Percentiles rank a stretch among this genome's conserved stretches.
phyloP scores from a whole-genome alignment of 148 eudicot genomes.

The Heliamphora exappendiculata region DNA sequence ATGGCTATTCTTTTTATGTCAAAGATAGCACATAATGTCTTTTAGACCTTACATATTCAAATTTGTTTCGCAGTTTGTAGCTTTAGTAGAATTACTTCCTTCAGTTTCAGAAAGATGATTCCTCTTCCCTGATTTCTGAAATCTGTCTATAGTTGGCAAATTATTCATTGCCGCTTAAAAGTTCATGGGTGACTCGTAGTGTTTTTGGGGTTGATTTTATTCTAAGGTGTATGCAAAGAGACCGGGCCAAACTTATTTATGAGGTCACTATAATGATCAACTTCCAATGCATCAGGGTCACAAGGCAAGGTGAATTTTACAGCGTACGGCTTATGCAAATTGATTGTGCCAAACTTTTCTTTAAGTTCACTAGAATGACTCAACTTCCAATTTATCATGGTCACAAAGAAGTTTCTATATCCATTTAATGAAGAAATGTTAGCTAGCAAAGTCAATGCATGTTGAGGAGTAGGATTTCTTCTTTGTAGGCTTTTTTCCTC shows the following conservation, averaged over 20 bases:
- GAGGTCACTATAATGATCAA: too few relatives aligned
- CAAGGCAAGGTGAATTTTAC: background rate
- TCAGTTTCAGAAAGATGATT: background rate
- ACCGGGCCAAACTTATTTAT: too few relatives aligned
- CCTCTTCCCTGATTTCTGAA: background rate
- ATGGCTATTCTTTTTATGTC: background rate
- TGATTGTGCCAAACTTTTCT: too few relatives aligned
- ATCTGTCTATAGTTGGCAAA: background rate
- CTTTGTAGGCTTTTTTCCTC: background rate
- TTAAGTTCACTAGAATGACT: too few relatives aligned
- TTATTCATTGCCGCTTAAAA: background rate
- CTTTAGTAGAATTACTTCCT: background rate
- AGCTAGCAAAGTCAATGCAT: background rate
- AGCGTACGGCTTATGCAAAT: background rate
- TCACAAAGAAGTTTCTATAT: background rate
- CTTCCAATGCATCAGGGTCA: too few relatives aligned
- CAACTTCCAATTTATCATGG: background rate
- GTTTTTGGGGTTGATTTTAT: background rate
- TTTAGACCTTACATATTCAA: background rate
- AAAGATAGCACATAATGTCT: background rate
- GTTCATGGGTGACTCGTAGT: background rate
- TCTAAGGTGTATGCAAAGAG: too few relatives aligned
- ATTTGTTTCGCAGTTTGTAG: background rate
- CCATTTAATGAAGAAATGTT: background rate
- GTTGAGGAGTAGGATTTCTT: background rate